Percentiles rank a stretch among this genome's conserved stretches.
Conservation (phyloP, 805 yeast species). For the Starmerella lactis-condensi region DNA sequence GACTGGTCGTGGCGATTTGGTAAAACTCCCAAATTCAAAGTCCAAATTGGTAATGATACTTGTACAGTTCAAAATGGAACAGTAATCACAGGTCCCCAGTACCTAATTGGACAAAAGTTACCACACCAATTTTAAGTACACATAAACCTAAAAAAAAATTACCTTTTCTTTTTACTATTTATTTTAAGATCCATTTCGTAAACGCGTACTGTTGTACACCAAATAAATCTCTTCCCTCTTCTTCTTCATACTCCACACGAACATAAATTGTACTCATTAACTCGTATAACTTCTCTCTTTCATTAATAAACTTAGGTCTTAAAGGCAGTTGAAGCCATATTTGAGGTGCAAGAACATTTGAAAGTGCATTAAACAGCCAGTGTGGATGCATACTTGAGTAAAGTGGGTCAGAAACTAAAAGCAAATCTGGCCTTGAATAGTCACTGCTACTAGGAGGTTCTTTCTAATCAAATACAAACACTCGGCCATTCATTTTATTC, state of each 20-base stretch:
- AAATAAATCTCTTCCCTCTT: slow-evolving; percentile 43
- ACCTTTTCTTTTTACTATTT: no score
- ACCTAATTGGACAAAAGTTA: background rate
- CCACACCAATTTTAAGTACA: background rate
- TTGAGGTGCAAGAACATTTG: slow-evolving; percentile 26
- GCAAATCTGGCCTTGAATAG: slow-evolving; percentile 25
- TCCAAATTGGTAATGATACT: no score
- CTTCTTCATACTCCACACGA: slow-evolving; percentile 27
- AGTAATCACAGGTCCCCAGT: no score
- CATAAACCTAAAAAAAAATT: slow-evolving; percentile 3
- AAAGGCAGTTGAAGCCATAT: slow-evolving; percentile 61
- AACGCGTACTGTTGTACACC: slow-evolving; percentile 10
- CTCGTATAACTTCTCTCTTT: slow-evolving; percentile 46
- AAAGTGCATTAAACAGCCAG: slow-evolving; percentile 47
- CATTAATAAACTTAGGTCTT: slow-evolving; percentile 44
- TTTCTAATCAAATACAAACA: slow-evolving; percentile 61
- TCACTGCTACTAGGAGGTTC: slow-evolving; percentile 28
- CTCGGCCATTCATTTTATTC: slow-evolving; percentile 27
- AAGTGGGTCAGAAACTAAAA: slow-evolving; percentile 73
- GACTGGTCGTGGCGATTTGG: slow-evolving; percentile 65
- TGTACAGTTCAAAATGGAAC: no score
- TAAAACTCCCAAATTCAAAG: slow-evolving; percentile 49
- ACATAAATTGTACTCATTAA: slow-evolving; percentile 24
- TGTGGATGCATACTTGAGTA: slow-evolving; percentile 68
- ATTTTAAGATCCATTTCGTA: slow-evolving; percentile 1